Evolutionary conservation across 805 yeast genomes (phyloP), one percentile per base, ranked within the genome.

Genomic region (Yarrowia divulgata): DNA sequence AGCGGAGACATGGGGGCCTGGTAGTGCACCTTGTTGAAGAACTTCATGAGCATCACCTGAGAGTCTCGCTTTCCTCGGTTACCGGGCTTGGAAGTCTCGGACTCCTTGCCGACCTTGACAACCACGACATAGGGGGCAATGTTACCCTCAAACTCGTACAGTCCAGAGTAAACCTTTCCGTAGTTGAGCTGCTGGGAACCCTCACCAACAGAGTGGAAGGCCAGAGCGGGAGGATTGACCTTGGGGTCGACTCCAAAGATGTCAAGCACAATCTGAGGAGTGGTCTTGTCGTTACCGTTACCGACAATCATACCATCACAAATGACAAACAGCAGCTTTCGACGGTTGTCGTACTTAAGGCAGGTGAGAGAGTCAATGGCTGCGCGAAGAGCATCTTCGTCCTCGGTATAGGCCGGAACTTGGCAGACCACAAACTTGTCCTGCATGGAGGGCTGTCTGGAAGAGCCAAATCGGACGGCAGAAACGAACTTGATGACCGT

Each of bases 51-150:
- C 71, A 86, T 76, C 68, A 85, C 81, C 76, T 86, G 90, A 23
- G 89, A 85, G 74, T 86, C 90, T 74, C 90, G 85, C 76, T 86
- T 86, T 73, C 90, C 90, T 75, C 90, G 80, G 76, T 86, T 86
- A 69, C 90, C 90, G 8, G 89, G 89, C 70, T 73, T 71, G 14
- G 74, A 57, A 75, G 80, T 81, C 76, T 86, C 90, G 6, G 80
- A 81, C 0, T 87, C 86, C 3, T 85, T 81, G 46, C 90, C 90
- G 67, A 85, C 83, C 74, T 86, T 86, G 68, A 84, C 87, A 69
- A 86, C 79, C 14, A 84, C 82, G 42, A 86, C 72, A 71, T 82
- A 80, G 1, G 90, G 89, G 9, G 85, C 85, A 29, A 85, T 82
- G 40, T 80, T 78, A 69, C 87, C 89, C 71, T 84, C 83, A 72